Conservation (phyloP, 768 basidiomycete genomes). For the Leccinum longicurvipes region DNA sequence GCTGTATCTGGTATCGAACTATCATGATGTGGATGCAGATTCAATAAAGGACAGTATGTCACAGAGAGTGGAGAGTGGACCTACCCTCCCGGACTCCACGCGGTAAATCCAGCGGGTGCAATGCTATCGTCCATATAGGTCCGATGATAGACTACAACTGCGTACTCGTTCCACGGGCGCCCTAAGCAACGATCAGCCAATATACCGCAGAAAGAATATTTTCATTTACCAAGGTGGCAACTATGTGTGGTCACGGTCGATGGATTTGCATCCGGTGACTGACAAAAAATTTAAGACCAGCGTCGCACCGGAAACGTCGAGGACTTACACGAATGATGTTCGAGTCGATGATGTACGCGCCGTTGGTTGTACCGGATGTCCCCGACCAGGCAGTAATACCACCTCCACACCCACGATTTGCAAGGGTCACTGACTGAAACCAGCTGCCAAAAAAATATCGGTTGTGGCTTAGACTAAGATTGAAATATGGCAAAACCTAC, state of each 20-base stretch:
- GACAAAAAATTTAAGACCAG: constrained; percentile 23
- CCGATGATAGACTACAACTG: constrained; percentile 44
- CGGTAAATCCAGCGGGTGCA: constrained; percentile 47
- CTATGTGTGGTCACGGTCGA: constrained; percentile 42
- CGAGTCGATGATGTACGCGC: constrained; percentile 22
- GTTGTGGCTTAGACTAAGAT: too few relatives aligned
- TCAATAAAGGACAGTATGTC: background rate
- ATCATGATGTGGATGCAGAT: background rate
- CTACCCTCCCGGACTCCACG: constrained; percentile 35
- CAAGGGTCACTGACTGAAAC: constrained; percentile 56
- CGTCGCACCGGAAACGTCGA: background rate
- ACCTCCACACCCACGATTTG: constrained; percentile 60
- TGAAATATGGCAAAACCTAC: background rate
- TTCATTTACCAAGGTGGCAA: constrained; percentile 46
- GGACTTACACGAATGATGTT: background rate
- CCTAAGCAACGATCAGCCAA: constrained; percentile 3
- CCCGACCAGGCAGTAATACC: constrained; percentile 66
- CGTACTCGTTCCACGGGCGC: constrained; percentile 62
- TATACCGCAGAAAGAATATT: background rate
- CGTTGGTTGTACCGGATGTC: constrained; percentile 36
- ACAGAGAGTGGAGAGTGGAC: background rate
- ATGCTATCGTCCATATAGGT: constrained; percentile 39
- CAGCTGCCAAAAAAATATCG: constrained; percentile 35
- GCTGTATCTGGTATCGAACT: background rate
- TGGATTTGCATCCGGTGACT: constrained; percentile 58